A percentile compares a stretch with the other conserved stretches of the same genome.
These are phyloP conservation scores for Ganoderma boninense DNA, from an alignment of 1,284 basidiomycete species.

Conservation along the genomic window DNA sequence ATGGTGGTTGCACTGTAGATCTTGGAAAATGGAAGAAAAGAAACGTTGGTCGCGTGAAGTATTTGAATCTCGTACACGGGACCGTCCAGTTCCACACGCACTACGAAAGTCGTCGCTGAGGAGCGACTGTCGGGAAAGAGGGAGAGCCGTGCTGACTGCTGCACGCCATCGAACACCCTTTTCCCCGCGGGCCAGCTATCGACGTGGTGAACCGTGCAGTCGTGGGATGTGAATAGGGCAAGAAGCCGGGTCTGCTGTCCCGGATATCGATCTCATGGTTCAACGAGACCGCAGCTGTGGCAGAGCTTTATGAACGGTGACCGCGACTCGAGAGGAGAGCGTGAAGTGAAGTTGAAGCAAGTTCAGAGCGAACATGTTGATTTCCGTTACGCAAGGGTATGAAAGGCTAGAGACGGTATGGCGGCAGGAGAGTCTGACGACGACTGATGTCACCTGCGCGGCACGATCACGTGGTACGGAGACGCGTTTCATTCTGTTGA, in stretches of 20 bases:
- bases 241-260: neutral
- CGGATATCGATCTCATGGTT: neutral
- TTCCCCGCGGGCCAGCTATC: neutral
- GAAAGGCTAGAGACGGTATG: no score
- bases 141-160: conserved; percentile 8
- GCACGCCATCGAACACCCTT: conserved; percentile 7
- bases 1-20: neutral
- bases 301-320: no score
- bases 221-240: neutral
- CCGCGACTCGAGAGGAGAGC: no score
- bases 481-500: conserved; percentile 20
- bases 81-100: conserved; percentile 6
- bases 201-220: conserved; percentile 10
- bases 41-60: conserved; percentile 9
- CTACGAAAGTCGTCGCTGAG: neutral
- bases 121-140: conserved; percentile 1
- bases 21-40: neutral
- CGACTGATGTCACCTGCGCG: neutral
- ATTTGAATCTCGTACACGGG: conserved; percentile 1
- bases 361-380: no score
- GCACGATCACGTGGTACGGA: conserved; percentile 14
- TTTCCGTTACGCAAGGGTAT: no score
- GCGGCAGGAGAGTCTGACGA: no score
- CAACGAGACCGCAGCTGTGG: no score
- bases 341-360: no score